Evolutionary conservation across 352 stramenopile species (phyloP).

Genomic region (Globisporangium cylindrosporum): DNA sequence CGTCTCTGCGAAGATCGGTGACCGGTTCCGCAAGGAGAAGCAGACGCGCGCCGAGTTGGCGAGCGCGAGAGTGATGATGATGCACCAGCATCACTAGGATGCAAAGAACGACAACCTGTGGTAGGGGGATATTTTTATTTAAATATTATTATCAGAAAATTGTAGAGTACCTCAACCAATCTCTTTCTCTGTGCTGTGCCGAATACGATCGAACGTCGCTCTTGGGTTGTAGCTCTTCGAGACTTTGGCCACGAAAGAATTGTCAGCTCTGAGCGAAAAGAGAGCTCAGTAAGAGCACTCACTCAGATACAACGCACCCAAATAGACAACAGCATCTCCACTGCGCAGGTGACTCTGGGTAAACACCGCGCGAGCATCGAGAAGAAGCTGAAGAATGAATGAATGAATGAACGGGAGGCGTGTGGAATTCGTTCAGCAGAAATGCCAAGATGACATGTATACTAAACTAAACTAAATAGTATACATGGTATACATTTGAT

Average conservation of each 20-base stretch:
- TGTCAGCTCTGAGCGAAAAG: background rate
- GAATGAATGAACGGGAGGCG: too few relatives aligned
- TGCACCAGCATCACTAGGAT: slow-evolving; percentile 16
- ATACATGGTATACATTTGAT: too few relatives aligned
- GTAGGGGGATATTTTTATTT: background rate
- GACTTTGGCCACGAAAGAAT: background rate
- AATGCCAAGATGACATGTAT: too few relatives aligned
- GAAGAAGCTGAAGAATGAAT: too few relatives aligned
- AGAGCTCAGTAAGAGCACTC: too few relatives aligned
- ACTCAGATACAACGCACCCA: too few relatives aligned
- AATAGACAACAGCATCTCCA: too few relatives aligned
- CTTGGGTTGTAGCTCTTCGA: background rate
- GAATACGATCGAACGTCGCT: background rate
- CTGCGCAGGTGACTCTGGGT: too few relatives aligned
- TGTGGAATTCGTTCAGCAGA: too few relatives aligned
- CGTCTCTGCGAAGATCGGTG: slow-evolving; percentile 33
- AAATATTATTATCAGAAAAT: background rate
- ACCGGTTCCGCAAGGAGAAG: slow-evolving; percentile 32
- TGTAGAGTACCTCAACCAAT: background rate
- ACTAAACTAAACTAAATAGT: too few relatives aligned
- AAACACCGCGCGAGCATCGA: too few relatives aligned
- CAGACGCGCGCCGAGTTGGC: slow-evolving; percentile 4
- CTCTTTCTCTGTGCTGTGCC: too few relatives aligned
- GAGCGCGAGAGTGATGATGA: slow-evolving; percentile 18
- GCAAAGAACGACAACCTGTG: background rate